Evolutionary conservation across 78 protist genomes (phyloP), one percentile per base, ranked within the genome.

Genomic region (Dictyostelium capitatum): DNA sequence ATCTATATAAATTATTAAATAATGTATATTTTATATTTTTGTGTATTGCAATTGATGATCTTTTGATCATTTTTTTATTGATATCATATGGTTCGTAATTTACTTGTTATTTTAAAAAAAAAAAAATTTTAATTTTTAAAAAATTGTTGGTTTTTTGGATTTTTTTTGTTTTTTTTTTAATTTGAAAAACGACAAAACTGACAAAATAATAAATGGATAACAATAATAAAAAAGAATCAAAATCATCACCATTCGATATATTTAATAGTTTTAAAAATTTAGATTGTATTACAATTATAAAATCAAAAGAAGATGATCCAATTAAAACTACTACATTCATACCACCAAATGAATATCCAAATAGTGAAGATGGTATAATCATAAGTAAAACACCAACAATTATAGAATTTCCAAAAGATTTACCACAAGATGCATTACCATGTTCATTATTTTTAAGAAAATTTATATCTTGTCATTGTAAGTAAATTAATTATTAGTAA

Each of bases 391-490:
- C 25, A 15, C 15, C 25, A 78, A 20, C 28, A 9, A 9, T 37
- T 6, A 25, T 54, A 78, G 83, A 54, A 20, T 77, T 87, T 9
- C 83, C 83, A 43, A 51, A 62, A 0, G 64, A 74, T 28, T 32
- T 87, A n/a, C 50, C 67, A 0, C 20, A 41, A 15, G 48, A 48
- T 14, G 4, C 48, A 30, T 15, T 87, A 20, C 43, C 82, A 20
- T 87, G 92, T 64, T 56, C 82, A n/a, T 17, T 75, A 17, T 77
- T 87, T 77, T 32, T 87, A 62, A 87, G 67, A 65, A 53, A 47
- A 17, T 74, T 87, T 50, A 43, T 87, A 9, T 47, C 79, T 11
- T 87, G 92, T 50, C 81, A 87, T 87, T 62, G 92, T 87, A 85
- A 32, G 43, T n/a, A n/a, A n/a, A n/a, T n/a, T n/a, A n/a, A n/a